phyloP scores from a whole-genome alignment of 2,329 filamentous ascomycete species.

The Phyllachora maydis region DNA sequence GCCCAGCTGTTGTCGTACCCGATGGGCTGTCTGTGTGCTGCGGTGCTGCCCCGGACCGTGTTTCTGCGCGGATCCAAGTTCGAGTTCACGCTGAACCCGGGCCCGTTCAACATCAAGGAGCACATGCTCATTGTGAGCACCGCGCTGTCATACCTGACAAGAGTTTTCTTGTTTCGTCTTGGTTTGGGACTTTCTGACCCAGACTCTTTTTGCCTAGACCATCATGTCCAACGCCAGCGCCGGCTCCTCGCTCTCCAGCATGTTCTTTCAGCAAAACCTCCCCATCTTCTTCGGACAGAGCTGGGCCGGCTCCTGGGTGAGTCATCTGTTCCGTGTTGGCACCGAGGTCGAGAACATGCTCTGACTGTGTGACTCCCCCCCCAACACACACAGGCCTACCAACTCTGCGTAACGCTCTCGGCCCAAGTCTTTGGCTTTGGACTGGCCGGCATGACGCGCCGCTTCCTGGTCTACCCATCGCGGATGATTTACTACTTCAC shows the following conservation, averaged over 20 bases:
- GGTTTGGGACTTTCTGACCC: slow-evolving; percentile 33
- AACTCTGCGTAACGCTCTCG: slow-evolving; percentile 64
- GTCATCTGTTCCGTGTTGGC: too few species aligned
- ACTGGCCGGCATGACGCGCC: slow-evolving; percentile 62
- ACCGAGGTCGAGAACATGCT: neutral
- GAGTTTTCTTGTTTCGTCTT: too few species aligned
- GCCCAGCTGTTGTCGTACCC: slow-evolving; percentile 70
- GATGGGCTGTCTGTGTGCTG: slow-evolving; percentile 63
- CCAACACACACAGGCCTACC: slow-evolving; percentile 28
- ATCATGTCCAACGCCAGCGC: slow-evolving; percentile 39
- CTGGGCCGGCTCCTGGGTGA: neutral
- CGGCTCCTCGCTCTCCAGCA: slow-evolving; percentile 17
- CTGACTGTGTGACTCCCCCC: neutral
- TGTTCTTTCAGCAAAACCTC: neutral
- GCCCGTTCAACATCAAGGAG: slow-evolving; percentile 73
- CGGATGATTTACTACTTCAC: slow-evolving; percentile 89
- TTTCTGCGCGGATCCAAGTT: slow-evolving; percentile 23
- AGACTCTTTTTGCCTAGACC: neutral
- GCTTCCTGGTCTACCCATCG: slow-evolving; percentile 65
- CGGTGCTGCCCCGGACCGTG: slow-evolving; percentile 42
- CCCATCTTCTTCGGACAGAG: neutral
- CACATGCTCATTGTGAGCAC: slow-evolving; percentile 25
- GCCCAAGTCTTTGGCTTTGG: slow-evolving; percentile 77
- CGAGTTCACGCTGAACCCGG: slow-evolving; percentile 55
- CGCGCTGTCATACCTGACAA: too few species aligned